Evolutionary conservation across 2,329 filamentous ascomycete genomes (phyloP).

Genomic region (Colletotrichum aenigma): DNA sequence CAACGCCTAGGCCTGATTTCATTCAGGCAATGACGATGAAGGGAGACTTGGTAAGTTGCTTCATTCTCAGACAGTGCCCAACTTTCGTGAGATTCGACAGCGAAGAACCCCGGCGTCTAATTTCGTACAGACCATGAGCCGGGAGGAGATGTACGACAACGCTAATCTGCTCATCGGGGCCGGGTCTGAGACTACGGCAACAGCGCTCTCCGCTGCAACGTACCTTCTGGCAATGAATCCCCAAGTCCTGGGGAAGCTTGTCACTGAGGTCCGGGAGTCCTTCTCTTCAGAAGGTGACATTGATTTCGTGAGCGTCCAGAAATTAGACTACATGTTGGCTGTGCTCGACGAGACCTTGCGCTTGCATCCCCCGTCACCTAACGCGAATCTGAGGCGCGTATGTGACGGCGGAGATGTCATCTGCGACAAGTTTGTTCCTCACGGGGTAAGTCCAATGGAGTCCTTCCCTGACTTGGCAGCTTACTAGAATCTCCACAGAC

Average conservation of each 20-base stretch:
- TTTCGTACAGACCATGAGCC: not conserved
- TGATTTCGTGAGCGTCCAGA: slow-evolving; percentile 25
- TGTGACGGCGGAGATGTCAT: slow-evolving; percentile 31
- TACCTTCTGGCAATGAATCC: not conserved
- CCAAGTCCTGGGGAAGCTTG: slow-evolving; percentile 23
- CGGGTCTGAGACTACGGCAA: not conserved
- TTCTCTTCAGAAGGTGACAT: slow-evolving; percentile 36
- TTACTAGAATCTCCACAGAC: not conserved
- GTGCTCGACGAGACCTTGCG: slow-evolving; percentile 40
- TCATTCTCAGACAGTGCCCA: not conserved
- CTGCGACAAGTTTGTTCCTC: slow-evolving; percentile 34
- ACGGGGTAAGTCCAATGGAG: slow-evolving; percentile 31
- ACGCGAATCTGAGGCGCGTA: slow-evolving; percentile 28
- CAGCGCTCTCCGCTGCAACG: not conserved
- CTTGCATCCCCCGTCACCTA: slow-evolving; percentile 33
- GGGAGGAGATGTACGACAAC: slow-evolving; percentile 13
- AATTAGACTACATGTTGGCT: slow-evolving; percentile 36
- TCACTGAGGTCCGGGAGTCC: slow-evolving; percentile 34
- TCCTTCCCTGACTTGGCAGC: not conserved
- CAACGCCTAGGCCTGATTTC: not conserved
- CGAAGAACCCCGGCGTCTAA: not conserved
- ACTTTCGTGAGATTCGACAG: not conserved
- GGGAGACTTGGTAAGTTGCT: not conserved
- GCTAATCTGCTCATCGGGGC: slow-evolving; percentile 24
- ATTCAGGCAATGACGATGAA: not conserved